Evolutionary conservation across 2,329 filamentous ascomycete species (phyloP).

Genomic region (Penicillium sp.): DNA sequence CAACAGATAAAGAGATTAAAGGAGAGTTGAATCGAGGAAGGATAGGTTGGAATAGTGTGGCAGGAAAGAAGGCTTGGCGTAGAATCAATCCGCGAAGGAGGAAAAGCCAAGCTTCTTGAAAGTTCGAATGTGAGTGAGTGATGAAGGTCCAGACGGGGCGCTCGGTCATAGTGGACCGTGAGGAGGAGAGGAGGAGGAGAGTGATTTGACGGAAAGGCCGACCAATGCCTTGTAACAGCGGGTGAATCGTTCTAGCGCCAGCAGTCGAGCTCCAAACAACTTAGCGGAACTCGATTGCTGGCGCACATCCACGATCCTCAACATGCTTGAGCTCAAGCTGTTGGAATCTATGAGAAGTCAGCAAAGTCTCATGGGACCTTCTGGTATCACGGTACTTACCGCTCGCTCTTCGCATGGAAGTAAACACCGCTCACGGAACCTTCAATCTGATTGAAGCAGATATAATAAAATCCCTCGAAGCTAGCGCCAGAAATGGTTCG

Average conservation of each 20-base stretch:
- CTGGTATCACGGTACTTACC: constrained; percentile 61
- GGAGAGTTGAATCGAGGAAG: neutral
- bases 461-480: constrained; percentile 99
- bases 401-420: constrained; percentile 97
- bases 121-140: neutral
- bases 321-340: constrained; percentile 90
- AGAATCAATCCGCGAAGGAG: neutral
- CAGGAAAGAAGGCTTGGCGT: neutral
- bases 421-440: constrained; percentile 92
- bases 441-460: constrained; percentile 92
- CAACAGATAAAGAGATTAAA: neutral
- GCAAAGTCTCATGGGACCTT: neutral
- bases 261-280: constrained; percentile 10
- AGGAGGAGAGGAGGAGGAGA: neutral
- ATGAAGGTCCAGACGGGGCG: constrained; percentile 1
- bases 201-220: neutral
- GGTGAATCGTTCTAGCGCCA: constrained; percentile 13
- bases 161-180: neutral
- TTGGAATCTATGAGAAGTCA: constrained; percentile 69
- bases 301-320: constrained; percentile 77
- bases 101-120: neutral
- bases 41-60: neutral
- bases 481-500: constrained; percentile 90
- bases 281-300: constrained; percentile 86
- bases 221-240: constrained; percentile 1